Evolutionary conservation across 371 early-diverging fungal genomes (phyloP).

Genomic region (Mortierella sp.): DNA sequence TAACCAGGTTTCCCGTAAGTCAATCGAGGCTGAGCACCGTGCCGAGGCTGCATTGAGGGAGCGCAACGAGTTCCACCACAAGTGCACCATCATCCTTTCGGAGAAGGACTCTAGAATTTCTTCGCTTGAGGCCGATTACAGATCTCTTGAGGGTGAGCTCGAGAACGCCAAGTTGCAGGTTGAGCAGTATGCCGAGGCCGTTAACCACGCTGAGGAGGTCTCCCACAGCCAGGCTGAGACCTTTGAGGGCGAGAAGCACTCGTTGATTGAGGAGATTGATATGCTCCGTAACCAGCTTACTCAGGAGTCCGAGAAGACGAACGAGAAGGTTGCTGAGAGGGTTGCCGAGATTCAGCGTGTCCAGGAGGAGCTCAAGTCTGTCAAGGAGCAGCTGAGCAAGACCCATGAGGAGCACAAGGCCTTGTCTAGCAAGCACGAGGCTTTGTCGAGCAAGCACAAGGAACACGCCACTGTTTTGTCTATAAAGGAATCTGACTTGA

Average conservation of each 20-base stretch:
- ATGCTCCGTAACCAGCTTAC: slow-evolving; percentile 39
- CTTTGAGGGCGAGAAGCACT: slow-evolving; percentile 55
- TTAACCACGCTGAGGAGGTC: slow-evolving; percentile 51
- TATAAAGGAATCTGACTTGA: slow-evolving; percentile 27
- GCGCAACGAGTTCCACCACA: slow-evolving; percentile 47
- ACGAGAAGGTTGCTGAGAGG: slow-evolving; percentile 27
- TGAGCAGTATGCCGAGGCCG: slow-evolving; percentile 53
- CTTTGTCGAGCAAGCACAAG: slow-evolving; percentile 24
- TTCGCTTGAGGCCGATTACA: slow-evolving; percentile 37
- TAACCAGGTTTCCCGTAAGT: slow-evolving; percentile 33
- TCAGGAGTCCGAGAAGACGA: slow-evolving; percentile 33
- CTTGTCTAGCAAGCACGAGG: slow-evolving; percentile 5
- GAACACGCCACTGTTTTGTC: slow-evolving; percentile 17
- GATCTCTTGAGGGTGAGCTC: slow-evolving; percentile 45
- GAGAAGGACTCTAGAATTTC: slow-evolving; percentile 52
- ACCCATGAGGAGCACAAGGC: slow-evolving; percentile 23
- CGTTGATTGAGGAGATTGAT: slow-evolving; percentile 56
- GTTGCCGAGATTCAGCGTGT: slow-evolving; percentile 29
- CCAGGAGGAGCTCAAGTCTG: slow-evolving; percentile 27
- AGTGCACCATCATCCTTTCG: slow-evolving; percentile 41
- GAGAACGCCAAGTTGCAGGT: slow-evolving; percentile 53
- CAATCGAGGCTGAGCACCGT: slow-evolving; percentile 46
- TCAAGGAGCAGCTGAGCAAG: slow-evolving; percentile 23
- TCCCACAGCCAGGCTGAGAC: slow-evolving; percentile 47
- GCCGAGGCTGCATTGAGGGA: slow-evolving; percentile 45